phyloP scores from a whole-genome alignment of 2,329 filamentous ascomycete genomes.

The Claviceps citrina region DNA sequence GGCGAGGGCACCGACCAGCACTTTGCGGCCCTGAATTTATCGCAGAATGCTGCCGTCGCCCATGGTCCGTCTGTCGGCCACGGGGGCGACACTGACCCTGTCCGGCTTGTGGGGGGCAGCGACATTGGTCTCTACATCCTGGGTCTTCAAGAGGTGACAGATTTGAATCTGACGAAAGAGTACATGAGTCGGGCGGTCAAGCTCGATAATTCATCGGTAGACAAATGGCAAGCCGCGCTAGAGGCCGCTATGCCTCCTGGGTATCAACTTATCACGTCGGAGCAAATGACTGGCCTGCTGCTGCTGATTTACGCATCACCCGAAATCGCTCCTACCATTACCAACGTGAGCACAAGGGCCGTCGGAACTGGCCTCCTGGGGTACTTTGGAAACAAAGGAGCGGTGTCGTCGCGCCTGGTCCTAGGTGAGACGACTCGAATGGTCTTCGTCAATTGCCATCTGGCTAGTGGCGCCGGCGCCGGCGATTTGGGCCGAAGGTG shows the following conservation, averaged over 20 bases:
- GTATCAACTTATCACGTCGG: conserved; percentile 61
- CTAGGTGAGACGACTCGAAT: conserved; percentile 80
- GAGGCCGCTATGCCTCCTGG: conserved; percentile 58
- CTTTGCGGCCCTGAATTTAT: conserved; percentile 39
- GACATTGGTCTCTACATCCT: conserved; percentile 82
- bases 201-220: conserved; percentile 53
- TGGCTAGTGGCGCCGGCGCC: conserved; percentile 74
- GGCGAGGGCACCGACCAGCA: conserved; percentile 54
- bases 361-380: conserved; percentile 84
- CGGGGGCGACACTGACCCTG: conserved; percentile 16
- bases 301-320: conserved; percentile 77
- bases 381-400: conserved; percentile 94
- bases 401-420: conserved; percentile 64
- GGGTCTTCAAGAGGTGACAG: conserved; percentile 82
- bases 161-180: conserved; percentile 65
- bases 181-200: conserved; percentile 54
- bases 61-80: conserved; percentile 19
- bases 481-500: conserved; percentile 66
- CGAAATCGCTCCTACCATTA: conserved; percentile 56
- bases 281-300: conserved; percentile 76
- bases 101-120: conserved; percentile 39
- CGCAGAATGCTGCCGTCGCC: conserved; percentile 23
- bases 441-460: conserved; percentile 81
- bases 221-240: conserved; percentile 68
- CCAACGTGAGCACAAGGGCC: conserved; percentile 64